Percentiles rank a stretch among this genome's conserved stretches.
These are phyloP conservation scores for Fusarium haematococcum DNA, from an alignment of 2,329 filamentous ascomycete species.

Conservation along the genomic window DNA sequence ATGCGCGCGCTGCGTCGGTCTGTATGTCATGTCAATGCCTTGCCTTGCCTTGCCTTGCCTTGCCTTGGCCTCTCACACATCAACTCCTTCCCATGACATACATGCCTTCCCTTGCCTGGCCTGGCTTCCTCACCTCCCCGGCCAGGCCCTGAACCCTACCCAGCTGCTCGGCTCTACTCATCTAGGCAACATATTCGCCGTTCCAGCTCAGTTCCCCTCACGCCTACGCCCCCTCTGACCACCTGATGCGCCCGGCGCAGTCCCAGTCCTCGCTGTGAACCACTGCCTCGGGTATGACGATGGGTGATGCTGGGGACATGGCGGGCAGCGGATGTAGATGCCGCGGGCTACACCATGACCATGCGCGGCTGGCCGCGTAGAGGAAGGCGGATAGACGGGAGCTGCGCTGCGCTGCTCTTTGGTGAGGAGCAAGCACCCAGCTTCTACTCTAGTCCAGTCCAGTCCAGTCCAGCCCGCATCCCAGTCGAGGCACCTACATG, in stretches of 20 bases:
- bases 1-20: background rate
- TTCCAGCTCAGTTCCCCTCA: constrained; percentile 11
- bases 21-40: background rate
- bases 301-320: constrained; percentile 12
- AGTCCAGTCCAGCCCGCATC: constrained; percentile 1
- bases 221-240: constrained; percentile 3
- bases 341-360: constrained; percentile 34
- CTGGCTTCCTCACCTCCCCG: background rate
- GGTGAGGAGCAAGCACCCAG: constrained; percentile 6
- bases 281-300: constrained; percentile 23
- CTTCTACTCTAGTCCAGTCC: background rate
- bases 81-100: background rate
- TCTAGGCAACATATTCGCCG: constrained; percentile 10
- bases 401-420: background rate
- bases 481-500: constrained; percentile 16
- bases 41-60: background rate
- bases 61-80: background rate
- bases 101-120: background rate
- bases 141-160: constrained; percentile 12
- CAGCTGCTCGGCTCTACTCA: constrained; percentile 16
- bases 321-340: constrained; percentile 27
- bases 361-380: constrained; percentile 39
- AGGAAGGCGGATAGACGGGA: constrained; percentile 31
- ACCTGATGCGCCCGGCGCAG: constrained; percentile 20
- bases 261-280: constrained; percentile 18